Evolutionary conservation across 2,329 filamentous ascomycete genomes (phyloP), one percentile per base, ranked within the genome.

Genomic region (Magnaporthiopsis rhizophila): DNA sequence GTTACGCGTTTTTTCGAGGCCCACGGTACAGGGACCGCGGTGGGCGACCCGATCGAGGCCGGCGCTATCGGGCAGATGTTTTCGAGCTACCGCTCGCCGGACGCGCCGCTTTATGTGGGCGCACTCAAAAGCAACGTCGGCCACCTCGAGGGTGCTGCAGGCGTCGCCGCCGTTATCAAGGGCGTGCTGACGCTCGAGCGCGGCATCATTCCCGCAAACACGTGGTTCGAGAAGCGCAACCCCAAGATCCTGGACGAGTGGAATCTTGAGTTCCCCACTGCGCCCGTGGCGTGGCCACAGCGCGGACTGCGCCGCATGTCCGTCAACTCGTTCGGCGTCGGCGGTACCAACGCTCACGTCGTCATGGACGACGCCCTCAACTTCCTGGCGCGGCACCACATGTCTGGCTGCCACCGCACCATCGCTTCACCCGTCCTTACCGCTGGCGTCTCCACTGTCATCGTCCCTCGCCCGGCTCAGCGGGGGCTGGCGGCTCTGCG

Each of bases 11-110:
- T 69, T 63, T 71, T 77, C 28, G 76, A 77, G 65, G 70, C 72
- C 6, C 76, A 73, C 58, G 78, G 79, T 1, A 80, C 78, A 0
- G 78, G 77, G 6, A 80, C 78, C 0, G 68, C 68, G 3, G 73
- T 71, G 28, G 75, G 77, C 3, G 72, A 74, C 59, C 63, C 63
- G 1, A 62, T 66, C 1, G 69, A 71, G 59, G 68, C 69, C 3
- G 65, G 66, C 13, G 67, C 68, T 32, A 63, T 71, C 2, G 53
- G 53, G 11, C 59, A 62, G 15, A 38, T 63, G n/a, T 69, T 71
- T 38, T 53, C 58, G 32, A 26, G 32, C 11, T 34, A 56, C 11
- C 64, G 62, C 24, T 65, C 66, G 3, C 62, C 64, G n/a, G 64
- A 64, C 1, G 53, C 61, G 21, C 64, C 64, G n/a, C 63, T 68